Base-by-base conservation (phyloP, 495 filamentous ascomycete species). In the Neurospora sp. region DNA sequence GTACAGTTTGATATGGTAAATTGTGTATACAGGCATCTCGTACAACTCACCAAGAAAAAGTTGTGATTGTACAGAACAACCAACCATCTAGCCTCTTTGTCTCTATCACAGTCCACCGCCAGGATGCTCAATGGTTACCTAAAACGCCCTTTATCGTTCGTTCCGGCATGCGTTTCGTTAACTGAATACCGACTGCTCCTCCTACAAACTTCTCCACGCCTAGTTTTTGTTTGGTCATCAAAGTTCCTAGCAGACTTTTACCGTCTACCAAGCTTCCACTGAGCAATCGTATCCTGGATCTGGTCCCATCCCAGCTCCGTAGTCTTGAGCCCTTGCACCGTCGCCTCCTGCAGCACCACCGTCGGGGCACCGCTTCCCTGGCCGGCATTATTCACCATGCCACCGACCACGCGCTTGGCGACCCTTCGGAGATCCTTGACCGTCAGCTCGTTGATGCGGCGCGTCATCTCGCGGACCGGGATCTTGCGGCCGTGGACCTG, bases 401-500 rank as follows among this genome's bases (percentile, higher is more conserved):
- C 96, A 70, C 91, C 87, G 38, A 98, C 87, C 22, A 99, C 90
- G 75, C 86, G 82, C 74, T 85, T 85, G 59, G 96, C 96, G n/a
- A 98, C 96, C 68, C 93, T 87, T 68, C 92, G 86, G 69, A 99
- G 83, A 79, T 99, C 96, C 70, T 90, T 75, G 0, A 97, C 87
- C 1, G 90, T 97, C 78, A 99, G 79, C 4, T 84, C 84, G 74
- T 97, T 91, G 73, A 99, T 99, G 75, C 90, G 88, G 45, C 82
- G 81, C 77, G 94, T 97, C 96, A 98, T 99, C 83, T 98, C 95
- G 74, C 87, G 88, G 8, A 97, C 93, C 0, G 94, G 90, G 47
- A 98, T 88, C 82, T 98, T 97, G 69, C 90, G 86, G 10, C 94
- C 95, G 79, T 98, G 93, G 14, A 97, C 93, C 81, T 98, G 96